Percentiles rank a stretch among this genome's conserved stretches.
phyloP scores from a whole-genome alignment of 805 yeast species.

The Cyberlindnera mycetangii region DNA sequence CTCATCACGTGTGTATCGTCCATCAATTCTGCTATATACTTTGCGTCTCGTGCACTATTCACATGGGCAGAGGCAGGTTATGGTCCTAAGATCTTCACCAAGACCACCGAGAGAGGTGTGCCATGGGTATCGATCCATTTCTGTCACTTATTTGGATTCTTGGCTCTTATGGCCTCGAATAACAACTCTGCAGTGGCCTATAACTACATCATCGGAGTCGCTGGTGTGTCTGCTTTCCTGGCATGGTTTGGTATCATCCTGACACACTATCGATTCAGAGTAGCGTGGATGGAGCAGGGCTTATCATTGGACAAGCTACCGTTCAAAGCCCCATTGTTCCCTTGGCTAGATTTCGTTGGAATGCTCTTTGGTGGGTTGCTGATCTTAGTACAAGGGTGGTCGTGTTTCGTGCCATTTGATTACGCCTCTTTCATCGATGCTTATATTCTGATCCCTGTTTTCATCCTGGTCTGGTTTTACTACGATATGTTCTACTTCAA shows the following conservation, averaged over 20 bases:
- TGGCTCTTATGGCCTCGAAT: conserved; percentile 51
- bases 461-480: conserved; percentile 41
- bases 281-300: conserved; percentile 55
- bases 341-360: conserved; percentile 39
- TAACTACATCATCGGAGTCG: conserved; percentile 66
- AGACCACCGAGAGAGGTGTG: conserved; percentile 56
- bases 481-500: conserved; percentile 40
- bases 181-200: conserved; percentile 59
- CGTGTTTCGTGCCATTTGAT: conserved; percentile 45
- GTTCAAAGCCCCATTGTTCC: conserved; percentile 58
- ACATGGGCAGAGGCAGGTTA: too few species aligned
- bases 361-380: conserved; percentile 36
- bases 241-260: conserved; percentile 65
- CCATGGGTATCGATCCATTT: conserved; percentile 58
- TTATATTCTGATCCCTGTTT: conserved; percentile 60
- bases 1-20: conserved; percentile 65
- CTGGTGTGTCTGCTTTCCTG: conserved; percentile 72
- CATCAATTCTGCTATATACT: conserved; percentile 63
- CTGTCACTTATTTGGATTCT: conserved; percentile 57
- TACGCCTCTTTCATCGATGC: conserved; percentile 55
- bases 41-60: conserved; percentile 66
- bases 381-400: conserved; percentile 48
- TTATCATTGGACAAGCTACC: conserved; percentile 65
- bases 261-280: conserved; percentile 67
- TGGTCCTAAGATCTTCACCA: conserved; percentile 55